These are phyloP conservation scores for Hirschfeldia incana DNA, from an alignment of 345 rosid genomes.

Conservation along the genomic window DNA sequence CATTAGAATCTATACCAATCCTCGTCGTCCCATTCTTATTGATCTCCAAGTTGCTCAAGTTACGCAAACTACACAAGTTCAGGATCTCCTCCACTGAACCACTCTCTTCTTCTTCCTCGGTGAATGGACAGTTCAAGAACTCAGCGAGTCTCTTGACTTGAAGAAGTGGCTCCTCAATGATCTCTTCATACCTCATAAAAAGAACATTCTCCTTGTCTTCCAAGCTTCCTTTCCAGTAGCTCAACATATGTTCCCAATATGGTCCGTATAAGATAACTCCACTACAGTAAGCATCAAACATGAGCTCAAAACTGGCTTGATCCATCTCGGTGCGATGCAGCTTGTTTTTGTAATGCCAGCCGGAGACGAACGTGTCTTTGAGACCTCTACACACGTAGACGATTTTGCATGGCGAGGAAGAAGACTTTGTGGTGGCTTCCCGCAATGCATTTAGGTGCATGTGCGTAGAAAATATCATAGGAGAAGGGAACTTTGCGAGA, in stretches of 20 bases:
- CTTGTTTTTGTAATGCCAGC: background rate
- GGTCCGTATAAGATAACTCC: background rate
- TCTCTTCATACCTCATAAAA: background rate
- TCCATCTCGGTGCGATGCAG: background rate
- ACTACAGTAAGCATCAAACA: background rate
- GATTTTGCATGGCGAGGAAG: constrained; percentile 44
- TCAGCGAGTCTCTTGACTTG: background rate
- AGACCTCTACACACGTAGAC: constrained; percentile 48
- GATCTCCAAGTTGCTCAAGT: background rate
- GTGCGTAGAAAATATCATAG: constrained; percentile 47
- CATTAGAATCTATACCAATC: background rate
- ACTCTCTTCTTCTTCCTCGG: background rate
- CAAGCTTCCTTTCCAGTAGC: background rate
- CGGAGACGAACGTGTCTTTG: background rate
- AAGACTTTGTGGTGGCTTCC: constrained; percentile 28
- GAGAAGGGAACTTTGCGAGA: constrained; percentile 35
- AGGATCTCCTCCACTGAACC: constrained; percentile 33
- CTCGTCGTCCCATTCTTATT: background rate
- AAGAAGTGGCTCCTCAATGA: background rate
- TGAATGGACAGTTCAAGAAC: background rate
- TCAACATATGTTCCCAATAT: background rate
- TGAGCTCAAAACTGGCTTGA: background rate
- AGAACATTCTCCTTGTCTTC: background rate
- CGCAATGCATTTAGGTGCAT: constrained; percentile 33
- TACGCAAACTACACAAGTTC: background rate